Evolutionary conservation across 345 rosid genomes (phyloP).

Genomic region (Eucalyptus sp.): DNA sequence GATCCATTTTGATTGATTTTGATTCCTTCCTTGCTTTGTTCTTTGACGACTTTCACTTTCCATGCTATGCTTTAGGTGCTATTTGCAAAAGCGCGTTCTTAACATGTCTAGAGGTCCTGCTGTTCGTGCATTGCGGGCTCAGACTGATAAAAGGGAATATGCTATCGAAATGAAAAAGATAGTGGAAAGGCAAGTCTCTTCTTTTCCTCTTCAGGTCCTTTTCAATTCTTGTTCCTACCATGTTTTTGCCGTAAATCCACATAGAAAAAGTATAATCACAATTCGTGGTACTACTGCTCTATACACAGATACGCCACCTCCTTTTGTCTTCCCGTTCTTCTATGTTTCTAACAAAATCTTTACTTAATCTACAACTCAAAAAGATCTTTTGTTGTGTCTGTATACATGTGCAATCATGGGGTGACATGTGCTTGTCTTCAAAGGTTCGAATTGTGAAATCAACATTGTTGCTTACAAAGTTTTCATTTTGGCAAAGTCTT

Average conservation of each 20-base stretch:
- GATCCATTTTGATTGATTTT: background rate
- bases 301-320: background rate
- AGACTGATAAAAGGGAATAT: slow-evolving; percentile 98
- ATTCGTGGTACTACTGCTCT: background rate
- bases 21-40: background rate
- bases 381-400: background rate
- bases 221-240: background rate
- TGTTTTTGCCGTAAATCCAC: background rate
- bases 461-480: background rate
- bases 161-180: slow-evolving; percentile 79
- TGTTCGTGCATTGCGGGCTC: slow-evolving; percentile 92
- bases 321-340: background rate
- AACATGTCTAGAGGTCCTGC: slow-evolving; percentile 96
- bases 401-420: background rate
- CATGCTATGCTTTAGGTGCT: slow-evolving; percentile 49
- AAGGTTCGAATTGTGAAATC: background rate
- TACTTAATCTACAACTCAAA: background rate
- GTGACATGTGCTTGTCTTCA: background rate
- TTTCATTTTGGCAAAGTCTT: background rate
- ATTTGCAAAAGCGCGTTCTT: slow-evolving; percentile 86
- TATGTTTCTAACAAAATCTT: background rate
- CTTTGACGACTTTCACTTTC: background rate
- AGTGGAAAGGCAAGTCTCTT: slow-evolving; percentile 57
- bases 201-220: background rate
- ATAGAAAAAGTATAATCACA: background rate